Conservation (phyloP, 2,329 filamentous ascomycete species). For the Cadophora malorum region DNA sequence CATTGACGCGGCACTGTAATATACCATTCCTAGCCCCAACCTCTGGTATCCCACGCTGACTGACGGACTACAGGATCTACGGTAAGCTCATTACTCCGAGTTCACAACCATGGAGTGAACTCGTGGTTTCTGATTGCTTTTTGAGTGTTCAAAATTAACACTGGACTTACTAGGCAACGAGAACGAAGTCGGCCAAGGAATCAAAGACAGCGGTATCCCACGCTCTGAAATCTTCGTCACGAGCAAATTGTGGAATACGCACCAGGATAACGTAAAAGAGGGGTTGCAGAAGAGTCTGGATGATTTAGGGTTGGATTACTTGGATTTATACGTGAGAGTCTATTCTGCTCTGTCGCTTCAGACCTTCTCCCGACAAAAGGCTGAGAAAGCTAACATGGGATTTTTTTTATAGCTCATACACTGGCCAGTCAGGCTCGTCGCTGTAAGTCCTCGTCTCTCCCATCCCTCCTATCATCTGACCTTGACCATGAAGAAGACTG, state of each 20-base stretch:
- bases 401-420: not conserved
- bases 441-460: not conserved
- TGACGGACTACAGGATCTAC: not conserved
- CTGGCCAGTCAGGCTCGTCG: not conserved
- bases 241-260: slow-evolving; percentile 49
- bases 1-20: slow-evolving; percentile 52
- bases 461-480: too few species aligned
- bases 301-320: slow-evolving; percentile 54
- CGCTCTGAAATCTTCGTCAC: slow-evolving; percentile 48
- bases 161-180: slow-evolving; percentile 49
- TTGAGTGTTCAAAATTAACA: not conserved
- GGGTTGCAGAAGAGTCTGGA: slow-evolving; percentile 70
- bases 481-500: not conserved
- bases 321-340: slow-evolving; percentile 55
- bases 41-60: not conserved
- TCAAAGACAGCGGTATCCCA: slow-evolving; percentile 41
- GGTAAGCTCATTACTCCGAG: too few species aligned
- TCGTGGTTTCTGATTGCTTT: too few species aligned
- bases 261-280: slow-evolving; percentile 49
- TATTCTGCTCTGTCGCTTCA: too few species aligned
- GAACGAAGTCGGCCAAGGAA: slow-evolving; percentile 50
- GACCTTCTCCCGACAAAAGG: too few species aligned
- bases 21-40: not conserved
- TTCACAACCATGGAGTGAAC: too few species aligned
- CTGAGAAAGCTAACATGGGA: too few species aligned